Conservation (phyloP, 192 early-diverging fungal genomes). For the Umbelopsis sp. region DNA sequence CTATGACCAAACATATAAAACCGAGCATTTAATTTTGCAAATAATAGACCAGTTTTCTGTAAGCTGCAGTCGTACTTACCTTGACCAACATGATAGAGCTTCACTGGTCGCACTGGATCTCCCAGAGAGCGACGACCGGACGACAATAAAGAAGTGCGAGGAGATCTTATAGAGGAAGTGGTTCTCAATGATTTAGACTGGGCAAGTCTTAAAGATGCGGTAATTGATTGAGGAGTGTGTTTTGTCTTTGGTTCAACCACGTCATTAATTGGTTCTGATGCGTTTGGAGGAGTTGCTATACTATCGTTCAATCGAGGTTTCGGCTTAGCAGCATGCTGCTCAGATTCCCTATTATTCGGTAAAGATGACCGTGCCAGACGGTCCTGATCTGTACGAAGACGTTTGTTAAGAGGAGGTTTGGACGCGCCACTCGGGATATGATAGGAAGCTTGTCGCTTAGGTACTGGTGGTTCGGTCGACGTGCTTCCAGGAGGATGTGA, state of each 20-base stretch:
- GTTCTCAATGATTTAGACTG: neutral
- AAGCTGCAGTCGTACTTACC: neutral
- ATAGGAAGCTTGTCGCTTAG: constrained; percentile 14
- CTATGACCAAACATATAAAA: neutral
- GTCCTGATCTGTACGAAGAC: constrained; percentile 11
- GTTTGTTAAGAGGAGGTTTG: neutral
- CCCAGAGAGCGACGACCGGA: constrained; percentile 1
- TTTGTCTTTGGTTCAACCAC: too few relatives aligned
- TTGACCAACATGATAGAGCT: constrained; percentile 3
- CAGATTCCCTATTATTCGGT: neutral
- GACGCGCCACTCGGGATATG: constrained; percentile 1
- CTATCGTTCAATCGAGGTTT: too few relatives aligned
- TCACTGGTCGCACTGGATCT: constrained; percentile 10
- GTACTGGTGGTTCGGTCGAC: neutral
- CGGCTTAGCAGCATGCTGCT: neutral
- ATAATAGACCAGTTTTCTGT: neutral
- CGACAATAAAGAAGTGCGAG: constrained; percentile 1
- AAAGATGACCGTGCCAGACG: constrained; percentile 7
- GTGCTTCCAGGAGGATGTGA: neutral
- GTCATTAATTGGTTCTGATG: too few relatives aligned
- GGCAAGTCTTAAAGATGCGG: too few relatives aligned
- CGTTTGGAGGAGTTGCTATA: neutral
- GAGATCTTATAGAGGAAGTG: neutral
- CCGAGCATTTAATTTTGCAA: neutral
- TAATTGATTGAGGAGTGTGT: too few relatives aligned